Evolutionary conservation across 176 grass and related monocot genomes (phyloP), one percentile per base, ranked within the genome.

Genomic region (Oryza officinalis): DNA sequence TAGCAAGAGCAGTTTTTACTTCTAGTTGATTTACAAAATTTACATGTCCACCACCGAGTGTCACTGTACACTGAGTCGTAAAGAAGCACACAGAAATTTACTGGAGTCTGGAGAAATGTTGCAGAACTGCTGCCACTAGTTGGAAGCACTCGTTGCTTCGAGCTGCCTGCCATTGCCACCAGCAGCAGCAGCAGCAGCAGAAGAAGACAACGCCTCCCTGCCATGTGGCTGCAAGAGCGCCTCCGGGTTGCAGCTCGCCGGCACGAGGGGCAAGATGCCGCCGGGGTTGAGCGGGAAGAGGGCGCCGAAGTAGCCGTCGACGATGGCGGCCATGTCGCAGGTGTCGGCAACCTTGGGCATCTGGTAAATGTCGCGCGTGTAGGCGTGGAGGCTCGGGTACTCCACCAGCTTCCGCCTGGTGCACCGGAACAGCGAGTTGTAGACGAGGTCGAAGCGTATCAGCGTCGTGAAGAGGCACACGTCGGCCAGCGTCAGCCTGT

Each of bases 401-500:
- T 98, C 96, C 20, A 76, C 47, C 86, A 98, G 87, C 87, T 98
- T 98, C 74, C 83, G 83, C 85, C 80, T 87, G 28, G 85, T 93
- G 93, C 96, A 98, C 86, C 94, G 90, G 88, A 98, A 98, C 78
- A 95, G 91, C 37, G 85, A 84, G 86, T 87, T 94, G 74, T 94
- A 98, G 28, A 71, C 93, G 65, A 92, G 89, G 85, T 98, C 96
- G 38, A 98, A 95, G 26, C 96, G 82, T 37, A 95, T 90, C 57
- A 95, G 83, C 44, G 96, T 95, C 37, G 96, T 98, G 85, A 98
- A 98, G 40, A 98, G 81, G 93, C 96, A 98, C 6, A 98, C 88
- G 80, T 98, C 96, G 37, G 93, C 92, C 10, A 98, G 76, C 71
- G 96, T 98, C 13, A 92, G 67, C 64, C 72, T 44, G 80, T 75